Conservation (phyloP, 179 eudicot genomes). For the Silene coronaria region DNA sequence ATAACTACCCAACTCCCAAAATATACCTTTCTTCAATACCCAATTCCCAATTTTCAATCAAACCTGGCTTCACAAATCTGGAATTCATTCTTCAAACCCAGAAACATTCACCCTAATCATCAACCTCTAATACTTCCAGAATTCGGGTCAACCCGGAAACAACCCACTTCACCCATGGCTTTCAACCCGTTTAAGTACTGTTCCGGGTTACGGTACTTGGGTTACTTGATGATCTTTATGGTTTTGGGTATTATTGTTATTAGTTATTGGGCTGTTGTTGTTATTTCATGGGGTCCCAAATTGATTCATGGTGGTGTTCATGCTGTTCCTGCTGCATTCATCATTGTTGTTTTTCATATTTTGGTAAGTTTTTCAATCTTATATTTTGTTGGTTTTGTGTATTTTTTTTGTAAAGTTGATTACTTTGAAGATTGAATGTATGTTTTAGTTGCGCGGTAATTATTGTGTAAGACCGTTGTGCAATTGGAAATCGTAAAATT, state of each 20-base stretch:
- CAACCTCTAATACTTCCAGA: slow-evolving; percentile 28
- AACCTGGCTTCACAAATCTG: slow-evolving; percentile 51
- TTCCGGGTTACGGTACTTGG: slow-evolving; percentile 59
- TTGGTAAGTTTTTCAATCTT: slow-evolving; percentile 39
- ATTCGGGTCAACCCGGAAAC: slow-evolving; percentile 21
- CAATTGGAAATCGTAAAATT: too few relatives aligned
- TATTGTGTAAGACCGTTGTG: too few relatives aligned
- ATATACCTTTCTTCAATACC: neutral
- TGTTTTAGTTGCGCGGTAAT: too few relatives aligned
- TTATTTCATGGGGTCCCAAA: slow-evolving; percentile 65
- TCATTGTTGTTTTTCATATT: slow-evolving; percentile 51
- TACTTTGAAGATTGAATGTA: too few relatives aligned
- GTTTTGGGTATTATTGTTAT: slow-evolving; percentile 54
- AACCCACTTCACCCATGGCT: slow-evolving; percentile 30
- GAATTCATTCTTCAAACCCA: slow-evolving; percentile 45
- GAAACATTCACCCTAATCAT: slow-evolving; percentile 22
- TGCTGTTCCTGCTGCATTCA: slow-evolving; percentile 35
- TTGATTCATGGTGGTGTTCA: slow-evolving; percentile 46
- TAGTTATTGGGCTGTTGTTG: slow-evolving; percentile 66
- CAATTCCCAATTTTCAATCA: neutral
- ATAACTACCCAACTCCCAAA: neutral
- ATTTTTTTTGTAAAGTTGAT: neutral
- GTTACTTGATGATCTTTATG: slow-evolving; percentile 65
- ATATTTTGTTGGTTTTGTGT: neutral
- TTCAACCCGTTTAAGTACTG: slow-evolving; percentile 71